Conservation (phyloP, 768 basidiomycete species). For the Holtermanniella nyarrowii region DNA sequence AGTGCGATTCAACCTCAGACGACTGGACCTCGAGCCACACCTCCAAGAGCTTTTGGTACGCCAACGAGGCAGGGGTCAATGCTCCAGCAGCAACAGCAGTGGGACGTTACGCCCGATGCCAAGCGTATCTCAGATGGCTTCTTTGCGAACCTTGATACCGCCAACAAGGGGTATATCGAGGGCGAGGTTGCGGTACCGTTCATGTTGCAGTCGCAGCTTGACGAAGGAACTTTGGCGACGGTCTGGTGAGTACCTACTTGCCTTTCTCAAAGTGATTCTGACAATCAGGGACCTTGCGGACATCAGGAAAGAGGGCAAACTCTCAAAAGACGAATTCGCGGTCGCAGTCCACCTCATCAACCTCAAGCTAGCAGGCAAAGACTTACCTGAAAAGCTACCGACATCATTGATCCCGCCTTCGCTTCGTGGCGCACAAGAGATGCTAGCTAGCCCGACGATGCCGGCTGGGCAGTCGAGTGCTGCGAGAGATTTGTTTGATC, state of each 20-base stretch:
- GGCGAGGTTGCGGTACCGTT: slow-evolving; percentile 93
- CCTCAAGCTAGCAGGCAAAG: slow-evolving; percentile 66
- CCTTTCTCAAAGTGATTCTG: neutral
- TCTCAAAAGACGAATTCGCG: slow-evolving; percentile 87
- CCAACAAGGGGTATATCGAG: slow-evolving; percentile 68
- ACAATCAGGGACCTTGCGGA: slow-evolving; percentile 78
- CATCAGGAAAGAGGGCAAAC: slow-evolving; percentile 70
- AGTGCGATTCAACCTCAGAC: slow-evolving; percentile 28
- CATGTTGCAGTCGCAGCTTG: slow-evolving; percentile 78
- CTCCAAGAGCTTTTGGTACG: slow-evolving; percentile 5
- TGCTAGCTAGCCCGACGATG: slow-evolving; percentile 19
- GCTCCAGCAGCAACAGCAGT: slow-evolving; percentile 37
- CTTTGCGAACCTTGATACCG: slow-evolving; percentile 71
- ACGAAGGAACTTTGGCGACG: slow-evolving; percentile 72
- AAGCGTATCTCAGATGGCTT: slow-evolving; percentile 66
- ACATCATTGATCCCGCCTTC: slow-evolving; percentile 69
- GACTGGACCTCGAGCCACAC: slow-evolving; percentile 47
- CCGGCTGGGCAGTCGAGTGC: slow-evolving; percentile 39
- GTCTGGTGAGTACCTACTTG: slow-evolving; percentile 58
- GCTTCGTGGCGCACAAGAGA: slow-evolving; percentile 47
- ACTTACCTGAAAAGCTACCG: slow-evolving; percentile 57
- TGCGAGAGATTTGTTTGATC: slow-evolving; percentile 41
- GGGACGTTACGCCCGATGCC: slow-evolving; percentile 76
- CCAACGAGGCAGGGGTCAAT: slow-evolving; percentile 26
- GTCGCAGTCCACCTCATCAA: slow-evolving; percentile 91